These are phyloP conservation scores for Amylocarpus encephaloides DNA, from an alignment of 2,329 filamentous ascomycete genomes.

Conservation along the genomic window DNA sequence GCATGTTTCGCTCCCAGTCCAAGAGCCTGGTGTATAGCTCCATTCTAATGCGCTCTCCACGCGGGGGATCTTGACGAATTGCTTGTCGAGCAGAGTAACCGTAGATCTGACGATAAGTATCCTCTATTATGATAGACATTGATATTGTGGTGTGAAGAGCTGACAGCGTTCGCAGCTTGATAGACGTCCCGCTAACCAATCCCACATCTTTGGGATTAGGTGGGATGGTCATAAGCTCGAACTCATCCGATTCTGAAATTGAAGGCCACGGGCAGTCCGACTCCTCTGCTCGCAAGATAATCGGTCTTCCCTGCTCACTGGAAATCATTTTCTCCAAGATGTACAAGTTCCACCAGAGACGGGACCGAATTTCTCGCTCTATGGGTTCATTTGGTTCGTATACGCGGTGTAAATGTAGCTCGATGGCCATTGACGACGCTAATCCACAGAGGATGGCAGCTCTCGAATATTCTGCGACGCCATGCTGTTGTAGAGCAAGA, in stretches of 20 bases:
- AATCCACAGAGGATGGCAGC: slow-evolving; percentile 26
- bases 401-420: slow-evolving; percentile 25
- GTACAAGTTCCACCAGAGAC: slow-evolving; percentile 31
- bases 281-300: slow-evolving; percentile 25
- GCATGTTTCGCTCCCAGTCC: slow-evolving; percentile 25
- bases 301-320: slow-evolving; percentile 25
- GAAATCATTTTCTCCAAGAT: slow-evolving; percentile 31
- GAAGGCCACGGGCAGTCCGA: slow-evolving; percentile 27
- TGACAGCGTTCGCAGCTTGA: slow-evolving; percentile 27
- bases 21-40: slow-evolving; percentile 21
- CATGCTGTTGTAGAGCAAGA: slow-evolving; percentile 27
- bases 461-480: slow-evolving; percentile 28
- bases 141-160: slow-evolving; percentile 25
- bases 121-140: slow-evolving; percentile 23
- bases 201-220: slow-evolving; percentile 3
- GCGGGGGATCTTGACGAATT: slow-evolving; percentile 23
- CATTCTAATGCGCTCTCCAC: slow-evolving; percentile 23
- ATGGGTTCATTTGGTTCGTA: slow-evolving; percentile 20
- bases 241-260: slow-evolving; percentile 28
- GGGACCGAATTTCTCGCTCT: slow-evolving; percentile 24
- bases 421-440: slow-evolving; percentile 28
- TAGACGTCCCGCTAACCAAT: slow-evolving; percentile 11
- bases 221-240: slow-evolving; percentile 25
- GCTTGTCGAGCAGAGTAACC: slow-evolving; percentile 22
- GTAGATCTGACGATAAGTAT: slow-evolving; percentile 25